These are phyloP conservation scores for Tetraselmis chui DNA, from an alignment of 139 green algal species.

Conservation along the genomic window DNA sequence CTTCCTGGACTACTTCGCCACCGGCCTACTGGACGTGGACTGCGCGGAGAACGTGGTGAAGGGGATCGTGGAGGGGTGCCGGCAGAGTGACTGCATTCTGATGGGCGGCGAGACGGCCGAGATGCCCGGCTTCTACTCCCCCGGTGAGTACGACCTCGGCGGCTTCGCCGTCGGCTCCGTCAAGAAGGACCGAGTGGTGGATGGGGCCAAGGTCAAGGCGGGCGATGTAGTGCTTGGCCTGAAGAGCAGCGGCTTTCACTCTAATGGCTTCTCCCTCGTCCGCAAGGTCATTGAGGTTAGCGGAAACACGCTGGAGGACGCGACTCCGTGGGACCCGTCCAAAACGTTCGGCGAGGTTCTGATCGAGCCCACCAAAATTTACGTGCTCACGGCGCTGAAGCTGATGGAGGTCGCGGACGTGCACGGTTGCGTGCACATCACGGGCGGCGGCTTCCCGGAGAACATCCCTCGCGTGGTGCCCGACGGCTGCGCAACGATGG, in stretches of 20 bases:
- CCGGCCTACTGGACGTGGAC: conserved; percentile 87
- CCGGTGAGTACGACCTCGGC: conserved; percentile 96
- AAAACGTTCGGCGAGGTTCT: conserved; percentile 55
- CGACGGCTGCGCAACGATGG: conserved; percentile 54
- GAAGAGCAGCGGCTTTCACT: conserved; percentile 81
- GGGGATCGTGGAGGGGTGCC: conserved; percentile 95
- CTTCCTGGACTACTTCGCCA: conserved; percentile 98
- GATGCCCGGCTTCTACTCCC: conserved; percentile 96
- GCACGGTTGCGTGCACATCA: conserved; percentile 92
- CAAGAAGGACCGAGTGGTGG: conserved; percentile 86
- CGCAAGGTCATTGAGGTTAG: conserved; percentile 67
- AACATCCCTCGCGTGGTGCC: conserved; percentile 94
- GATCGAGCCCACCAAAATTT: conserved; percentile 59
- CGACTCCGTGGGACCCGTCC: conserved; percentile 46
- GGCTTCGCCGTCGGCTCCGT: conserved; percentile 96
- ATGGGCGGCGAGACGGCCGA: conserved; percentile 95
- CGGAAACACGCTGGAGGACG: conserved; percentile 45
- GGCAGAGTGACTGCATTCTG: conserved; percentile 76
- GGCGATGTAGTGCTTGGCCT: conserved; percentile 87
- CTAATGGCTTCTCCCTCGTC: conserved; percentile 95
- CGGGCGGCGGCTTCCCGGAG: conserved; percentile 93
- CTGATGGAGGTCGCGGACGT: conserved; percentile 52
- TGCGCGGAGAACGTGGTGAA: conserved; percentile 86
- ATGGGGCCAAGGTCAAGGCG: conserved; percentile 66
- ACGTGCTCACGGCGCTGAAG: conserved; percentile 41